A percentile compares a stretch with the other conserved stretches of the same genome.
Evolutionary conservation across 179 eudicot genomes (phyloP).

Genomic region (Corrigiola litoralis): DNA sequence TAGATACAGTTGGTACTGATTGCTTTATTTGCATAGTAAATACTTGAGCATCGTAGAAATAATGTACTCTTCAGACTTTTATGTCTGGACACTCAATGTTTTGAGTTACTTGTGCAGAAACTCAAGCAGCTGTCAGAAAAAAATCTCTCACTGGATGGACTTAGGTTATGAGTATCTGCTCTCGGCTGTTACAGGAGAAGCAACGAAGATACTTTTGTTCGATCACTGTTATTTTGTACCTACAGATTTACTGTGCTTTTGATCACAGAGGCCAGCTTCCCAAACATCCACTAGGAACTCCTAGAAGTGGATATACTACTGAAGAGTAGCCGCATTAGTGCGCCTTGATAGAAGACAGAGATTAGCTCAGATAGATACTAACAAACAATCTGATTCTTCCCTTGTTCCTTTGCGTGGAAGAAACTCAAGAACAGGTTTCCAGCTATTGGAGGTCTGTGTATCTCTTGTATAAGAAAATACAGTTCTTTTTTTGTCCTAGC

Average conservation of each 20-base stretch:
- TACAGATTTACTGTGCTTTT: conserved; percentile 1
- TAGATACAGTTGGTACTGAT: not conserved
- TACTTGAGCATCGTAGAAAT: too few relatives aligned
- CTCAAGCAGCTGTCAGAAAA: conserved; percentile 64
- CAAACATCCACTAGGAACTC: not conserved
- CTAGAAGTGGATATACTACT: not conserved
- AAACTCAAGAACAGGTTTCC: not conserved
- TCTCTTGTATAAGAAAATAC: not conserved
- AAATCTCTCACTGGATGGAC: conserved; percentile 39
- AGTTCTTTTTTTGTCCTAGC: not conserved
- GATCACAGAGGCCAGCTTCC: too few relatives aligned
- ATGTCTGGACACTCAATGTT: not conserved
- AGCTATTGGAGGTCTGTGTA: not conserved
- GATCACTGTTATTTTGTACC: conserved; percentile 5
- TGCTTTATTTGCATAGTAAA: too few relatives aligned
- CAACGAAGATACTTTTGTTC: conserved; percentile 6
- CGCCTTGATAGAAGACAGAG: not conserved
- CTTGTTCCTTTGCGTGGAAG: not conserved
- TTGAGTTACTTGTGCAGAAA: conserved; percentile 45
- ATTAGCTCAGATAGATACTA: conserved; percentile 5
- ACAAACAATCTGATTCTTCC: not conserved
- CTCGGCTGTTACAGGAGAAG: not conserved
- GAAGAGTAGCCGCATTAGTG: not conserved
- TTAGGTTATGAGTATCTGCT: conserved; percentile 27
- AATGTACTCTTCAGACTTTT: too few relatives aligned